Conservation (phyloP, 495 filamentous ascomycete genomes). For the Neurospora sp. region DNA sequence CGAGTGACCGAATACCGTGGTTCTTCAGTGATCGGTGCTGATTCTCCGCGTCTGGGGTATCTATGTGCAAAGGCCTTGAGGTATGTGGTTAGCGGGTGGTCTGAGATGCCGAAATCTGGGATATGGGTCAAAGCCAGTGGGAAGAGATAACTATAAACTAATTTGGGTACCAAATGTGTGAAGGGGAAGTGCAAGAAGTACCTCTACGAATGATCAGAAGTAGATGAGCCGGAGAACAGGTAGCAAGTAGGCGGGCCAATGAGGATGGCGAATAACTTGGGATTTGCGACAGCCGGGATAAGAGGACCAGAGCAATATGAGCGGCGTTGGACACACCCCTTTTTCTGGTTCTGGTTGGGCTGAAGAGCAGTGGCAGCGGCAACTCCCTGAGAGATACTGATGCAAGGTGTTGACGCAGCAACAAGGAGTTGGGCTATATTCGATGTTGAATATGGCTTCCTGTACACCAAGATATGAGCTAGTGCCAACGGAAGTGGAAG, state of each 20-base stretch:
- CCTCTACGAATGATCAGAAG: constrained; percentile 8
- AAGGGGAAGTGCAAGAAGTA: neutral
- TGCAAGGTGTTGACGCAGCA: constrained; percentile 15
- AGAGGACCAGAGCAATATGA: constrained; percentile 19
- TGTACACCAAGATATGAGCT: neutral
- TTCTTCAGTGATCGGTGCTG: neutral
- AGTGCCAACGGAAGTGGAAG: neutral
- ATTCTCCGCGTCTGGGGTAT: neutral
- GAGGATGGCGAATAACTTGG: constrained; percentile 13
- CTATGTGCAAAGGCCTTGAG: neutral
- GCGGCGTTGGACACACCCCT: constrained; percentile 21
- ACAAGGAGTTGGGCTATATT: constrained; percentile 19
- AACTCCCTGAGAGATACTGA: constrained; percentile 13
- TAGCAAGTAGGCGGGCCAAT: constrained; percentile 23
- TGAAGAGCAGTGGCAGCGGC: constrained; percentile 11
- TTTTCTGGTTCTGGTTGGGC: constrained; percentile 12
- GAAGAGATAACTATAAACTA: constrained; percentile 6
- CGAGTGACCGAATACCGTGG: neutral
- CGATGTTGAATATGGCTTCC: constrained; percentile 8
- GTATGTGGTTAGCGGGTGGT: neutral
- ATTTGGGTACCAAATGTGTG: constrained; percentile 11
- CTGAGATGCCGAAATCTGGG: neutral
- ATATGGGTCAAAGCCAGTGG: constrained; percentile 1
- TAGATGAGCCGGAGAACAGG: constrained; percentile 12
- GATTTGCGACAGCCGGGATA: constrained; percentile 17